phyloP scores from a whole-genome alignment of 306 rosid species.

The Ceratonia siliqua region DNA sequence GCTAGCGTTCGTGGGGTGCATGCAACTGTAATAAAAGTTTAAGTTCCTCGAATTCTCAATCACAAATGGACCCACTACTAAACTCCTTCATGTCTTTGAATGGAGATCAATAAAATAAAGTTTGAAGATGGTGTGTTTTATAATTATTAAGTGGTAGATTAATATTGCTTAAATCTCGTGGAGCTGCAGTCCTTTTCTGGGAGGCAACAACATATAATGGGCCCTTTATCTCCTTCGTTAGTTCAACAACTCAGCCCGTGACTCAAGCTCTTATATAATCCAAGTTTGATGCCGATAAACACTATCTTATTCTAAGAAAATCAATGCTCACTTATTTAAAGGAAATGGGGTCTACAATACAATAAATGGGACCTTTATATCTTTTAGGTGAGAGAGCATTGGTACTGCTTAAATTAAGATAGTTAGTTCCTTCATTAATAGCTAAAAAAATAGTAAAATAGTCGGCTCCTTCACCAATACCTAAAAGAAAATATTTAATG shows the following conservation, averaged over 20 bases:
- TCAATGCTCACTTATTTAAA: too few species aligned
- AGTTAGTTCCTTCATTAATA: too few species aligned
- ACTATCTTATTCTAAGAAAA: too few species aligned
- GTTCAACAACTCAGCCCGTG: conserved; percentile 22
- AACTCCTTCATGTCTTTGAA: background rate
- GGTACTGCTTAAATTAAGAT: too few species aligned
- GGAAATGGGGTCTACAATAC: too few species aligned
- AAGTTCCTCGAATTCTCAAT: background rate
- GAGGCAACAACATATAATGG: background rate
- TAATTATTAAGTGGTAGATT: background rate
- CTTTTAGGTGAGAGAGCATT: too few species aligned
- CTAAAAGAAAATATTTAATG: too few species aligned
- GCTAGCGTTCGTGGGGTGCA: conserved; percentile 11
- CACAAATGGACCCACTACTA: background rate
- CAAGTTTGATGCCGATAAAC: too few species aligned
- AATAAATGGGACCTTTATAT: too few species aligned
- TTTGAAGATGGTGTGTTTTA: background rate
- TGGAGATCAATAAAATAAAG: background rate
- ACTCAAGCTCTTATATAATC: background rate
- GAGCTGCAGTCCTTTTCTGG: background rate
- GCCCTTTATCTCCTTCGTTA: background rate
- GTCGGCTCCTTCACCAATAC: too few species aligned
- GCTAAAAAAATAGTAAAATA: too few species aligned
- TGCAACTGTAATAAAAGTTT: background rate
- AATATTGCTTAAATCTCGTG: background rate